These are phyloP conservation scores for Uronychia setigera DNA, from an alignment of 73 alveolate genomes.

Conservation along the genomic window DNA sequence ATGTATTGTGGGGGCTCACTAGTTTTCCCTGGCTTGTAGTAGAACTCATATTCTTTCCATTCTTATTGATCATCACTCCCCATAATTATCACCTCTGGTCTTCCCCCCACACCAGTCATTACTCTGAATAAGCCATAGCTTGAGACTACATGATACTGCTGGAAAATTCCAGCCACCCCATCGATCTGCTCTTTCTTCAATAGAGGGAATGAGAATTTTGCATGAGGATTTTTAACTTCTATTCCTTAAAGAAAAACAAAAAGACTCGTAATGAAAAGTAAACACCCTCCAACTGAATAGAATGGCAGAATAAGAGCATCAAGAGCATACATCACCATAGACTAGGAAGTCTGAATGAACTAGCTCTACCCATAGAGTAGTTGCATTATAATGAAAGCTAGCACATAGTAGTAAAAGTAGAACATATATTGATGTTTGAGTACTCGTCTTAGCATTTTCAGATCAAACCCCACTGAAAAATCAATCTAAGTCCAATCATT, in stretches of 20 bases:
- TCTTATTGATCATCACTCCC: constrained; percentile 72
- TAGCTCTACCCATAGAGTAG: background rate
- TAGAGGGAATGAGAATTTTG: background rate
- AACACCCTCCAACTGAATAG: background rate
- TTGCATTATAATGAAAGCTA: background rate
- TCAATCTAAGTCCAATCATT: background rate
- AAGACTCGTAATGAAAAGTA: constrained; percentile 24
- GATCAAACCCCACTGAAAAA: background rate
- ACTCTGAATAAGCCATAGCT: constrained; percentile 84
- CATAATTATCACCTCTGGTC: constrained; percentile 79
- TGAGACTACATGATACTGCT: constrained; percentile 22
- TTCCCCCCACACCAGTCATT: constrained; percentile 93
- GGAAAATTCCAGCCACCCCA: background rate
- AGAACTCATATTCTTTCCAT: constrained; percentile 73
- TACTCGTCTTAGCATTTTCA: background rate
- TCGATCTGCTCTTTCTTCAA: background rate
- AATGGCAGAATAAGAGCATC: background rate
- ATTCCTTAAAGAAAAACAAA: constrained; percentile 60
- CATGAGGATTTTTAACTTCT: constrained; percentile 4
- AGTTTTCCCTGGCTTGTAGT: constrained; percentile 74
- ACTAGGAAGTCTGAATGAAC: background rate
- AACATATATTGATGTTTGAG: background rate
- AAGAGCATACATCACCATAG: background rate
- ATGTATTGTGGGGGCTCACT: constrained; percentile 51
- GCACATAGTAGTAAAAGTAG: background rate